Base-by-base conservation (phyloP, 768 basidiomycete genomes). In the Rubroboletus pulcherrimus region DNA sequence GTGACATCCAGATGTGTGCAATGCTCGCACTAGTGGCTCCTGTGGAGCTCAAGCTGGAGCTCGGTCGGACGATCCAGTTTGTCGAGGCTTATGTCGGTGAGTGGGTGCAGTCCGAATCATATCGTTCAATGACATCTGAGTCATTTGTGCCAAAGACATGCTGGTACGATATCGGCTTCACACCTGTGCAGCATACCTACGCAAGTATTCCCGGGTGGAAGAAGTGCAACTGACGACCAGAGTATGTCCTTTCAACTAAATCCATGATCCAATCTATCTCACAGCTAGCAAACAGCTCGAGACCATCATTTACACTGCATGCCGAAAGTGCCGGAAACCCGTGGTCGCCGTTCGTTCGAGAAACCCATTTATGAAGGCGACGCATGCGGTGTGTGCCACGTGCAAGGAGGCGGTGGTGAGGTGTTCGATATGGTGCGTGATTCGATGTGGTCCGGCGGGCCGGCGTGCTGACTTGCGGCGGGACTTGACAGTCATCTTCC, bases 1-100 rank as follows among this genome's bases (percentile, higher is more conserved):
- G 91, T 14, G 86, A 93, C 63, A 74, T 91, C 1, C 91, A 91
- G 63, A 88, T 84, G 77, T 91, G 89, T 69, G 83, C 88, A 1
- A 81, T 89, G 77, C 65, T 93, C 15, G 76, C 81, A 4, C 63
- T 89, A 1, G 72, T 92, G 19, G 87, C 84, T 7, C 74, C 78
- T 0, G 62, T 75, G 42, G 87, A 91, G 63, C 72, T 93, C 41
- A 60, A 64, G 37, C 66, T 89, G n/a, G 67, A 74, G 1, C 66
- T 69, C 21, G 65, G 63, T 44, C 74, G 85, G 43, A 72, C 73
- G 26, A 63, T 74, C 19, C 76, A 78, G 26, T 86, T 91, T 55
- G 65, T 90, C 17, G 85, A 89, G 56, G 73, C 85, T 0, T 93
- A 93, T 64, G 77, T 90, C 14, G 91, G 91, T 91, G 53, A 33